Percentiles rank a stretch among this genome's conserved stretches.
These are phyloP conservation scores for Phytophthora chlamydospora DNA, from an alignment of 352 stramenopile species.

Conservation along the genomic window DNA sequence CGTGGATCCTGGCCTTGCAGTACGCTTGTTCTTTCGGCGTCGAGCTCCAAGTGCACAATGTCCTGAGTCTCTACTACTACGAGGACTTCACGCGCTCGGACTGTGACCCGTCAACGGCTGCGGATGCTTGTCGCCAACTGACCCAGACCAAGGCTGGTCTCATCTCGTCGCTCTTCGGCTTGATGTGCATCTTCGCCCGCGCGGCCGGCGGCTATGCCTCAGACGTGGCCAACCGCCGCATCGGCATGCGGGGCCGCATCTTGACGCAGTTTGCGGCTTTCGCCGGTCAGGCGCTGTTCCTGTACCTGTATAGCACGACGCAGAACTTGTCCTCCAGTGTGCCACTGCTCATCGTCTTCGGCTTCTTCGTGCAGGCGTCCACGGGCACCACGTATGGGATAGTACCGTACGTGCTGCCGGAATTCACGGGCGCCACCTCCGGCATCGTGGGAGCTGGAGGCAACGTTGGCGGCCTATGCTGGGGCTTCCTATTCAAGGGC, in stretches of 20 bases:
- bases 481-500: slow-evolving; percentile 50
- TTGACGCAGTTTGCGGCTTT: slow-evolving; percentile 47
- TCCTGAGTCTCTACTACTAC: slow-evolving; percentile 91
- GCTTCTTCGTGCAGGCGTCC: slow-evolving; percentile 63
- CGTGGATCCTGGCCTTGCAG: slow-evolving; percentile 91
- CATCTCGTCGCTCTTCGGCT: slow-evolving; percentile 91
- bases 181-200: slow-evolving; percentile 93
- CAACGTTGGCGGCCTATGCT: slow-evolving; percentile 46
- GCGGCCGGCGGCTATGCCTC: slow-evolving; percentile 66
- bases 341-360: slow-evolving; percentile 84
- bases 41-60: slow-evolving; percentile 95
- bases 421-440: slow-evolving; percentile 38
- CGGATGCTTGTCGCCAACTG: slow-evolving; percentile 38
- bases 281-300: slow-evolving; percentile 62
- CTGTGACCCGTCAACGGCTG: slow-evolving; percentile 37
- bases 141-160: slow-evolving; percentile 50
- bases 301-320: slow-evolving; percentile 82
- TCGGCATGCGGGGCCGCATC: no score
- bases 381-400: slow-evolving; percentile 55
- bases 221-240: no score
- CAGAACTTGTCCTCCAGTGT: slow-evolving; percentile 58
- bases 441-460: slow-evolving; percentile 52
- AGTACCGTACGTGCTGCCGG: slow-evolving; percentile 46
- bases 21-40: slow-evolving; percentile 95
- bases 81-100: slow-evolving; percentile 78